Conservation (phyloP, 306 rosid species). For the Arachis hypogaea region DNA sequence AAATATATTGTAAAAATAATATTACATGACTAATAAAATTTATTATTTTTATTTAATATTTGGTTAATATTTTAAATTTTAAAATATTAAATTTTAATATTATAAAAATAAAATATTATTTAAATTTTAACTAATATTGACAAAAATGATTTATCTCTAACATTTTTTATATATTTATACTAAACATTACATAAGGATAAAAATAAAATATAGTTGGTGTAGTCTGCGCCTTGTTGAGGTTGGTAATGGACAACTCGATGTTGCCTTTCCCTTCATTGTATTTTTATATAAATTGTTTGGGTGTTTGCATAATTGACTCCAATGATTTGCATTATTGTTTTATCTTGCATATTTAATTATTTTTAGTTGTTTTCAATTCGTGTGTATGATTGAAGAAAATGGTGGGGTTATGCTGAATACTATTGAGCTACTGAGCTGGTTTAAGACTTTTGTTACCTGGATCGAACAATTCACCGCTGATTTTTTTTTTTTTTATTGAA, state of each 20-base stretch:
- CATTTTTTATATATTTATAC: too few species aligned
- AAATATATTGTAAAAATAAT: too few species aligned
- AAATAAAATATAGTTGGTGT: constrained; percentile 21
- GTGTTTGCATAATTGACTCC: constrained; percentile 10
- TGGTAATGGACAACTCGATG: constrained; percentile 9
- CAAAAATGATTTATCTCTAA: too few species aligned
- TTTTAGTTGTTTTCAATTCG: constrained; percentile 2
- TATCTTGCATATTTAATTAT: background rate
- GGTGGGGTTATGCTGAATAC: constrained; percentile 4
- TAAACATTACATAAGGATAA: too few species aligned
- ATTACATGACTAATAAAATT: too few species aligned
- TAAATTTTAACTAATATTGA: too few species aligned
- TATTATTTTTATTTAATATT: too few species aligned
- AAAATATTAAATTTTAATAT: too few species aligned
- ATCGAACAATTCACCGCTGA: too few species aligned
- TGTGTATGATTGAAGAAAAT: constrained; percentile 28
- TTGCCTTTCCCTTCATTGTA: background rate
- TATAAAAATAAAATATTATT: too few species aligned
- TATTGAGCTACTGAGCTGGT: constrained; percentile 52
- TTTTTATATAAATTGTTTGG: constrained; percentile 12
- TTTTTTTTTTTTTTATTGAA: too few species aligned
- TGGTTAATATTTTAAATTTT: too few species aligned
- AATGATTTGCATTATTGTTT: background rate
- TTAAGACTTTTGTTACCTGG: constrained; percentile 31
- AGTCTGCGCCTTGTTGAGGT: constrained; percentile 18